Base-by-base conservation (phyloP, 192 early-diverging fungal genomes). In the Obelidium mucronatum region DNA sequence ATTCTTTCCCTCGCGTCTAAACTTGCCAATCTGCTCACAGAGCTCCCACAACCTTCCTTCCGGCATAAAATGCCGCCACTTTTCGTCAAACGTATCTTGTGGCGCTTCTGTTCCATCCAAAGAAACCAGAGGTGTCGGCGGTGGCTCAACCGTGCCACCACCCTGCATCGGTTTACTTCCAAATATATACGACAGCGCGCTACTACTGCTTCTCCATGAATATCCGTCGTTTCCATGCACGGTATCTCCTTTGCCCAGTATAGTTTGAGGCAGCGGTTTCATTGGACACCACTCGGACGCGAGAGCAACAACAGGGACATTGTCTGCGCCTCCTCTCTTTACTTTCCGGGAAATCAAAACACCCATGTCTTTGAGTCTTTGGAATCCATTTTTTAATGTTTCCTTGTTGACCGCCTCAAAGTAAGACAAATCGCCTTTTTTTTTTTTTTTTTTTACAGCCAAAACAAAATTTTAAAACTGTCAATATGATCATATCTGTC, bases 381-480 rank as follows among this genome's bases (percentile, higher is more conserved):
- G 83, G 55, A 94, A 86, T 30, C 91, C 93, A 76, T 93, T 94
- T 63, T 90, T 91, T 39, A 95, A 67, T 0, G 92, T 95, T 65
- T 95, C 94, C 75, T 93, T 93, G 79, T 94, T 95, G 67, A 93
- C 84, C 19, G 93, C 90, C 74, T 95, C 94, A 75, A 95, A 88
- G 79, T 93, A 94, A 3, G 90, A 87, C 64, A 90, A 51, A 55
- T 88, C 82, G 59, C 85, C 85, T 81, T 19, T 51, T 15, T 40
- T 51, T 35, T 42, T 54, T 42, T 35, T 52, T 2, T n/a, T n/a
- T n/a, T n/a, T n/a, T n/a, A n/a, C n/a, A n/a, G n/a, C n/a, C n/a
- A n/a, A n/a, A n/a, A n/a, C n/a, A n/a, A n/a, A n/a, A n/a, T n/a
- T n/a, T n/a, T n/a, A n/a, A n/a, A n/a, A n/a, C n/a, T n/a, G n/a